A percentile compares a stretch with the other conserved stretches of the same genome.
Evolutionary conservation across 345 rosid species (phyloP).

Genomic region (Euphorbia pulcherrima): DNA sequence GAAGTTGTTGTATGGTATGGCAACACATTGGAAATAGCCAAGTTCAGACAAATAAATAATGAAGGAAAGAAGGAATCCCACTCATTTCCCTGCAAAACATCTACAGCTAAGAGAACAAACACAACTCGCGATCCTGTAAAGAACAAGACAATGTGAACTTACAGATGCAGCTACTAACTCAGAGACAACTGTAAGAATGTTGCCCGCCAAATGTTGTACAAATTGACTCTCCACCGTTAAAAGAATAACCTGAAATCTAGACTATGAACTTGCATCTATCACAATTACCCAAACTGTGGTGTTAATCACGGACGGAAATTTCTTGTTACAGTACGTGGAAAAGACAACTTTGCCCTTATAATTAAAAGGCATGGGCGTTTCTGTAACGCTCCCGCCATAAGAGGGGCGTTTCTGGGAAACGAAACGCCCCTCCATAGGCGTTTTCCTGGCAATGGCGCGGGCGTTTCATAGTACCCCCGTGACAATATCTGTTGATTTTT

Average conservation of each 20-base stretch:
- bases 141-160: conserved; percentile 27
- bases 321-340: no score
- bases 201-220: conserved; percentile 61
- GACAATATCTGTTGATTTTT: no score
- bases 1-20: conserved; percentile 22
- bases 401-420: no score
- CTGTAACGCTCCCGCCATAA: no score
- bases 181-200: conserved; percentile 47
- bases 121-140: background rate
- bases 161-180: conserved; percentile 48
- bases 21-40: conserved; percentile 30
- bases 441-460: no score
- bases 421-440: no score
- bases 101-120: conserved; percentile 4
- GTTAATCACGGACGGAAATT: no score
- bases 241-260: conserved; percentile 41
- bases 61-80: conserved; percentile 44
- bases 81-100: conserved; percentile 41
- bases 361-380: no score
- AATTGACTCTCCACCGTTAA: conserved; percentile 40
- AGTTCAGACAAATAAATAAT: conserved; percentile 46
- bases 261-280: background rate
- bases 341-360: no score
- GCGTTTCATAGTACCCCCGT: no score
- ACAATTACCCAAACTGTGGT: background rate